Evolutionary conservation across 169 alveolate genomes (phyloP).

Genomic region (Cryptosporidium baileyi): DNA sequence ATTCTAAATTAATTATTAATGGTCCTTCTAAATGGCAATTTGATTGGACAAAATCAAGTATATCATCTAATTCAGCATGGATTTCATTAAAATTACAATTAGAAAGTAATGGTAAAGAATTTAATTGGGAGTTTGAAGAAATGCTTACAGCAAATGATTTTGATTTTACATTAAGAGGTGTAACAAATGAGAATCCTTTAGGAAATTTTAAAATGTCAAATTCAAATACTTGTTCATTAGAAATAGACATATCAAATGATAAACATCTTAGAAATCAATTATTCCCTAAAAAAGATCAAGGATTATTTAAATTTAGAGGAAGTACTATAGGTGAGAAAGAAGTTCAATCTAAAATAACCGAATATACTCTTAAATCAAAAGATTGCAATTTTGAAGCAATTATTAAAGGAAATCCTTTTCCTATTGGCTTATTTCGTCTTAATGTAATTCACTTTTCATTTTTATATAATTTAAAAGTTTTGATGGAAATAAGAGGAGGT

Average conservation of each 20-base stretch:
- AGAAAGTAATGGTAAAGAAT: not conserved
- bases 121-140: constrained; percentile 15
- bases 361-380: not conserved
- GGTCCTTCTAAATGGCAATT: constrained; percentile 64
- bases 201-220: not conserved
- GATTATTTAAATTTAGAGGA: constrained; percentile 23
- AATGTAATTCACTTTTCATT: constrained; percentile 42
- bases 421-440: constrained; percentile 15
- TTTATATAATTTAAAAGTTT: constrained; percentile 53
- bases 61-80: constrained; percentile 37
- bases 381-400: not conserved
- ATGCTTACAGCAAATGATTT: not conserved
- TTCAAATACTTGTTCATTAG: not conserved
- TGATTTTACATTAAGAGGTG: not conserved
- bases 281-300: constrained; percentile 8
- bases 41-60: constrained; percentile 57
- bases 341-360: not conserved
- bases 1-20: not conserved
- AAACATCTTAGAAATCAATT: not conserved
- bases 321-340: not conserved
- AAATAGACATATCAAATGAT: constrained; percentile 13
- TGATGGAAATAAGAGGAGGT: constrained; percentile 69
- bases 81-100: constrained; percentile 3
- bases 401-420: constrained; percentile 26
- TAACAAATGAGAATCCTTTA: not conserved